Conservation (phyloP, 768 basidiomycete genomes). For the Megacollybia marginata region DNA sequence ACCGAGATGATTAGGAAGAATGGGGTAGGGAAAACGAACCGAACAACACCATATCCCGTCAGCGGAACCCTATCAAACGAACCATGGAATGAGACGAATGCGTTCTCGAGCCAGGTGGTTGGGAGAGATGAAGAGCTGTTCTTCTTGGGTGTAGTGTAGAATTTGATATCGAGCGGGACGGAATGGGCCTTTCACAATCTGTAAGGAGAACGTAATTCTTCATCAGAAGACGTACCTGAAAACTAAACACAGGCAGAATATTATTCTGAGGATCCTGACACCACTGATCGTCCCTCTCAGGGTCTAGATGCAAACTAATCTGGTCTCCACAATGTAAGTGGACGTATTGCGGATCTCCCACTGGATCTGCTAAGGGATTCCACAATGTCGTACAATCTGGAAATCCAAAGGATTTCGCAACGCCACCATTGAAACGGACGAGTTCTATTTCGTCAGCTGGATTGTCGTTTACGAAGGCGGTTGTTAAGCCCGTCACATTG, state of each 20-base stretch:
- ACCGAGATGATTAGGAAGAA: constrained; percentile 37
- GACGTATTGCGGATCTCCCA: constrained; percentile 29
- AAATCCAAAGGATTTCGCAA: constrained; percentile 35
- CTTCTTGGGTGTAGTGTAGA: too few relatives aligned
- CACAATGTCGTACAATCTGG: constrained; percentile 38
- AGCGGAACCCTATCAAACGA: too few relatives aligned
- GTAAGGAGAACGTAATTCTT: not conserved
- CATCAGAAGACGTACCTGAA: constrained; percentile 25
- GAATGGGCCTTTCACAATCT: constrained; percentile 32
- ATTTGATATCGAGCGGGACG: constrained; percentile 39
- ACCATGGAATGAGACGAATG: constrained; percentile 39
- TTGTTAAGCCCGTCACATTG: constrained; percentile 28
- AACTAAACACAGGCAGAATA: constrained; percentile 27
- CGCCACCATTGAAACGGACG: constrained; percentile 14
- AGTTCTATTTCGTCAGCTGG: constrained; percentile 33
- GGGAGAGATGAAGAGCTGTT: too few relatives aligned
- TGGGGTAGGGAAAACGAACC: constrained; percentile 32
- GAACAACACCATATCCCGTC: too few relatives aligned
- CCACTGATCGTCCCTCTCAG: constrained; percentile 23
- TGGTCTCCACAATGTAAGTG: constrained; percentile 24
- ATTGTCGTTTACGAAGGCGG: constrained; percentile 37
- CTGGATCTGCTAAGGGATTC: constrained; percentile 34
- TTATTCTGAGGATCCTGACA: too few relatives aligned
- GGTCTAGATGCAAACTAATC: constrained; percentile 29
- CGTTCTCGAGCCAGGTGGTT: too few relatives aligned